Evolutionary conservation across 441 rosid genomes (phyloP), one percentile per base, ranked within the genome.

Genomic region (Corymbia citriodora): DNA sequence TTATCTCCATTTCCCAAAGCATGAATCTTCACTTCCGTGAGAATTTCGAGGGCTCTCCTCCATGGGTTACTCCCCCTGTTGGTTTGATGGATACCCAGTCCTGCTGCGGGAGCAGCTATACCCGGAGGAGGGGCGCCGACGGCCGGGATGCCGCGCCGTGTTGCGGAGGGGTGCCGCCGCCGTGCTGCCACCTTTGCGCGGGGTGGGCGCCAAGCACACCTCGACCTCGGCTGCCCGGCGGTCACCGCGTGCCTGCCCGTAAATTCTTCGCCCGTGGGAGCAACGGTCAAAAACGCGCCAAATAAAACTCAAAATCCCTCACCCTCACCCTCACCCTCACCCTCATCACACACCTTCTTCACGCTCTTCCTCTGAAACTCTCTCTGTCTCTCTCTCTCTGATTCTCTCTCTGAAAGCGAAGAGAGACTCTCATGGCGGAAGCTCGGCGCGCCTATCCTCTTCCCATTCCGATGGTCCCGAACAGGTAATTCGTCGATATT

Each of bases 131-230:
- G 89, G 95, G 98, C 93, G 94, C 91, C 90, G 92, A 59, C 63
- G 63, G 63, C 3, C 29, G 90, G 91, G 96, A 94, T 96, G 9
- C 91, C 95, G 88, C 97, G 95, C 92, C 33, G 65, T 29, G 10
- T 27, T 3, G 65, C n/a, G 63, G 10, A 4, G 65, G 65, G 65
- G 1, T 96, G 96, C 88, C 95, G 92, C 90, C 94, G 90, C 97
- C 98, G 45, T 96, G 98, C 92, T 93, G 98, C 92, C 99, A 95
- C 92, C 92, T 92, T 96, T 96, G 97, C 93, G 96, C 97, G 61
- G 94, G 94, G 25, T 97, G 97, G 87, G 89, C 5, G 74, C 36
- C 18, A 3, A 68, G 79, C 79, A 10, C 33, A 33, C 33, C 33
- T 33, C 33, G 33, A 9, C 29, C 27, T 6, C 23, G 63, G 25